A percentile compares a stretch with the other conserved stretches of the same genome.
Evolutionary conservation across 2,329 filamentous ascomycete genomes (phyloP).

Genomic region (Thermothelomyces thermophilus): DNA sequence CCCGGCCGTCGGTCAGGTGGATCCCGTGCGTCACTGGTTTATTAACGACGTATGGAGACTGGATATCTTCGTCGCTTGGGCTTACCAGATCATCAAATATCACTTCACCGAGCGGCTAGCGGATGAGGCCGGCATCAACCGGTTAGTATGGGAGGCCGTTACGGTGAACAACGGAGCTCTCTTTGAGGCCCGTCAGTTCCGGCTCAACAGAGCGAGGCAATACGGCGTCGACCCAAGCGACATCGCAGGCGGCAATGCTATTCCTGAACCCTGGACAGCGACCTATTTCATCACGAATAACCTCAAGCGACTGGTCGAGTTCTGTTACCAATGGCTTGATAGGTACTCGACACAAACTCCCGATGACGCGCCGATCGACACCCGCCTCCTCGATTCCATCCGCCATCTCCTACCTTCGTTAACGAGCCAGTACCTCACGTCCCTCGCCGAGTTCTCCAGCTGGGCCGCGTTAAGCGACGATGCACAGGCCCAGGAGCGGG

Average conservation of each 20-base stretch:
- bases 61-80: conserved; percentile 71
- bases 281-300: conserved; percentile 56
- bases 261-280: conserved; percentile 85
- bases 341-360: conserved; percentile 34
- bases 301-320: conserved; percentile 51
- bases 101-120: conserved; percentile 57
- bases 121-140: conserved; percentile 47
- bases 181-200: conserved; percentile 61
- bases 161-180: conserved; percentile 63
- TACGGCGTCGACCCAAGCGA: conserved; percentile 69
- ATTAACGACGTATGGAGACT: conserved; percentile 66
- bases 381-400: conserved; percentile 39
- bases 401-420: conserved; percentile 43
- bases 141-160: conserved; percentile 61
- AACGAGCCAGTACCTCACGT: conserved; percentile 49
- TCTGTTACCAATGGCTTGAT: conserved; percentile 50
- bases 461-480: conserved; percentile 44
- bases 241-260: conserved; percentile 55
- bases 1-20: conserved; percentile 61
- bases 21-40: conserved; percentile 82
- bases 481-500: conserved; percentile 35
- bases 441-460: conserved; percentile 46
- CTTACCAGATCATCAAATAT: conserved; percentile 68
- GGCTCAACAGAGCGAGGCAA: conserved; percentile 57
- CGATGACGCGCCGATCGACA: conserved; percentile 28